Conservation (phyloP, 768 basidiomycete species). For the Naganishia kalamii region DNA sequence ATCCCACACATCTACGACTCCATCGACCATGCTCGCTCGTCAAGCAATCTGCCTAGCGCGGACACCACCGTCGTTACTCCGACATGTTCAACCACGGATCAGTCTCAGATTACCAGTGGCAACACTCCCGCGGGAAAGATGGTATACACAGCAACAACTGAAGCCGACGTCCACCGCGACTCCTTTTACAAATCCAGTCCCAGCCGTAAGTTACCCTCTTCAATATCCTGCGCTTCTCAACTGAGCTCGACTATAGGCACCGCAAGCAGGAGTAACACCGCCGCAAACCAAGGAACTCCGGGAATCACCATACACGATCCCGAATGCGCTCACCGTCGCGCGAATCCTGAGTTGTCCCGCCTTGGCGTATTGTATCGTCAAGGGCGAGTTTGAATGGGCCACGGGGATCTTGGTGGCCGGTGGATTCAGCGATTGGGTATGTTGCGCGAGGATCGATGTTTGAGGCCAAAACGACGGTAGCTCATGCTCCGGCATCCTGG, state of each 20-base stretch:
- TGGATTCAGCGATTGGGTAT: slow-evolving; percentile 86
- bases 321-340: slow-evolving; percentile 80
- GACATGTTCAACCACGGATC: too few species aligned
- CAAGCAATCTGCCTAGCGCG: too few species aligned
- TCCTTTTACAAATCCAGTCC: too few species aligned
- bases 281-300: slow-evolving; percentile 28
- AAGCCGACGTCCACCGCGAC: too few species aligned
- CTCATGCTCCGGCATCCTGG: neutral
- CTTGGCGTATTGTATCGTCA: slow-evolving; percentile 81
- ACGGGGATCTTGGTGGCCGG: slow-evolving; percentile 80
- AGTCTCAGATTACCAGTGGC: too few species aligned
- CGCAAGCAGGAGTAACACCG: neutral
- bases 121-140: too few species aligned
- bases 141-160: too few species aligned
- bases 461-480: too few species aligned
- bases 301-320: slow-evolving; percentile 66
- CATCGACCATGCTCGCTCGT: too few species aligned
- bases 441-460: slow-evolving; percentile 13
- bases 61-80: too few species aligned
- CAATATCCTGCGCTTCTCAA: neutral
- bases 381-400: slow-evolving; percentile 72
- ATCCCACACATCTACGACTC: too few species aligned
- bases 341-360: slow-evolving; percentile 83
- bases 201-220: neutral
- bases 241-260: too few species aligned